A percentile compares a stretch with the other conserved stretches of the same genome.
These are phyloP conservation scores for Herpetomonas tarakana DNA, from an alignment of 208 protist genomes.

Conservation along the genomic window DNA sequence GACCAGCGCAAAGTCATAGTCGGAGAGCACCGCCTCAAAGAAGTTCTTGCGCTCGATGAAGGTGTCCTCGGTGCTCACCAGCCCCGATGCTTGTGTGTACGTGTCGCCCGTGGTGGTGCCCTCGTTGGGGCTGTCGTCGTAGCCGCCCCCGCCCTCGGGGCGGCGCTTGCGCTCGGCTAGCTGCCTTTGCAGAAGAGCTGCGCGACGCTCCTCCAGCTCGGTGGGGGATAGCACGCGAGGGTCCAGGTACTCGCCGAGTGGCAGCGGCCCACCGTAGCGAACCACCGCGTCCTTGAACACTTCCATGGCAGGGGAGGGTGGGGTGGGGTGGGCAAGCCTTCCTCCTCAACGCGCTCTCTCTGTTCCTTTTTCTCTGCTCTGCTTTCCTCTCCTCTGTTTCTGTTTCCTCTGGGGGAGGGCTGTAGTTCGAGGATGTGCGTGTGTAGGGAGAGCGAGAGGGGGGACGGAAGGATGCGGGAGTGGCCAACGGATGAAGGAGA, in stretches of 20 bases:
- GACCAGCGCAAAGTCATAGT: conserved; percentile 39
- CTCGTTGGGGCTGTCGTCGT: conserved; percentile 5
- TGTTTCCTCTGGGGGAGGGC: too few relatives aligned
- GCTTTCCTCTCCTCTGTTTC: too few relatives aligned
- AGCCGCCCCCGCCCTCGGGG: background rate
- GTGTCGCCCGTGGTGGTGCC: conserved; percentile 7
- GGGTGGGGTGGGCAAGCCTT: background rate
- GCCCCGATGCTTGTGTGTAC: background rate
- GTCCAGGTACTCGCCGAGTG: conserved; percentile 44
- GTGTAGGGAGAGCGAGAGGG: too few relatives aligned
- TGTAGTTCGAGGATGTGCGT: too few relatives aligned
- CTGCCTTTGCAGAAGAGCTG: background rate
- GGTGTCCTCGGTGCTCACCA: conserved; percentile 14
- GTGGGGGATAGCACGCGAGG: background rate
- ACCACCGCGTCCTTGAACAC: conserved; percentile 35
- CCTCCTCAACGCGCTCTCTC: background rate
- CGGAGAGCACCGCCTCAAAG: conserved; percentile 42
- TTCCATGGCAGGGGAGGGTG: conserved; percentile 25
- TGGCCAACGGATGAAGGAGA: too few relatives aligned
- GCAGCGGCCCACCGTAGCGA: conserved; percentile 37
- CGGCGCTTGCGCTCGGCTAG: background rate
- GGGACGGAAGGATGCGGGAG: too few relatives aligned
- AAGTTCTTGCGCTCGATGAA: conserved; percentile 38
- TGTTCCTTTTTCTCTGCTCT: too few relatives aligned
- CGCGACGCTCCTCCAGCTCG: background rate